phyloP scores from a whole-genome alignment of 2,329 filamentous ascomycete species.

The Penicillium sp. region DNA sequence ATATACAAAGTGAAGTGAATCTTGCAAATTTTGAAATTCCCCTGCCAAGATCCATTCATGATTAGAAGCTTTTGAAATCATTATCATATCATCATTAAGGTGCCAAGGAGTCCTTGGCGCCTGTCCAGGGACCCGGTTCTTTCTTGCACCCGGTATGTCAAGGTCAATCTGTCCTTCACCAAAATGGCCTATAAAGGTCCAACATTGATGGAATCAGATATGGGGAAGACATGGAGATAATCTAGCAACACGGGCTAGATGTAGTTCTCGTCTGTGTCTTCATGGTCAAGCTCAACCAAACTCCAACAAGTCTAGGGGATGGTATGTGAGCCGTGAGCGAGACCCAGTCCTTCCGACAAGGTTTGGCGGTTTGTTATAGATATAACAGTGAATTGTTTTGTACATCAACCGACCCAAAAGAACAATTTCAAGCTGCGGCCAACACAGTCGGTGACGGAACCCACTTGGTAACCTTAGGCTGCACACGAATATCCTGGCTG shows the following conservation, averaged over 20 bases:
- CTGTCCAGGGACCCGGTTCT: not conserved
- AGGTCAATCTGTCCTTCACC: not conserved
- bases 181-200: not conserved
- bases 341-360: not conserved
- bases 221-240: not conserved
- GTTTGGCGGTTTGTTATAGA: not conserved
- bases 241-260: not conserved
- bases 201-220: not conserved
- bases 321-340: not conserved
- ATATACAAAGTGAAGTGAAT: not conserved
- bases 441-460: constrained; percentile 37
- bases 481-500: constrained; percentile 31
- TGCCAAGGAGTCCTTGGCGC: not conserved
- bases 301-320: not conserved
- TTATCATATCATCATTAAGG: not conserved
- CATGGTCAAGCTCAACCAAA: not conserved
- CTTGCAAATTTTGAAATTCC: not conserved
- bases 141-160: not conserved
- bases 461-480: constrained; percentile 40
- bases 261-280: not conserved
- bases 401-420: not conserved
- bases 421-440: constrained; percentile 27
- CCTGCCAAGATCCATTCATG: not conserved
- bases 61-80: not conserved
- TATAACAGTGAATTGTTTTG: not conserved